Conservation (phyloP, 2,329 filamentous ascomycete species). For the Piedraia hortae region DNA sequence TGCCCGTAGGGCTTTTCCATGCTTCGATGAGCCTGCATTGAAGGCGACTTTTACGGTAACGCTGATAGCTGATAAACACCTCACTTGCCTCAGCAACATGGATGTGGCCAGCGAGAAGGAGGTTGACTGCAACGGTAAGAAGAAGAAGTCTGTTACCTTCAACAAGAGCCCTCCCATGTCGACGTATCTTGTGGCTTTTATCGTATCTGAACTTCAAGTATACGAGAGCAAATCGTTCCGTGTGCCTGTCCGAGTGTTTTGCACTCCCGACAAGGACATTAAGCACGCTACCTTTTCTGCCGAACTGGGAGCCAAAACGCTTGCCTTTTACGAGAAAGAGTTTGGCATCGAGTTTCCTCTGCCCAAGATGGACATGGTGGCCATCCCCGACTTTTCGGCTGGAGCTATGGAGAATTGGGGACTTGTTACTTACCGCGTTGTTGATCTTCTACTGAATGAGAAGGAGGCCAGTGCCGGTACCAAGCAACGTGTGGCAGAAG, state of each 20-base stretch:
- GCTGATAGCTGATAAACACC: slow-evolving; percentile 62
- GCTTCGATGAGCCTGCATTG: slow-evolving; percentile 83
- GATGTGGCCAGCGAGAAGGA: slow-evolving; percentile 60
- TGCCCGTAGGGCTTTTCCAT: slow-evolving; percentile 74
- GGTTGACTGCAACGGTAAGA: slow-evolving; percentile 33
- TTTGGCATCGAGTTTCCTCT: slow-evolving; percentile 70
- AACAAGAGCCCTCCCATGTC: slow-evolving; percentile 86
- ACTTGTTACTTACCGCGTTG: slow-evolving; percentile 77
- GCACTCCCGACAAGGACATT: slow-evolving; percentile 67
- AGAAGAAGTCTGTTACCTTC: slow-evolving; percentile 72
- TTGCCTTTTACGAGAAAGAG: slow-evolving; percentile 85
- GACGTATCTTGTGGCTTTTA: slow-evolving; percentile 81
- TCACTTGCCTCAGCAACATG: slow-evolving; percentile 94
- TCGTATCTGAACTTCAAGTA: slow-evolving; percentile 79
- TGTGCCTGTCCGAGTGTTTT: slow-evolving; percentile 79
- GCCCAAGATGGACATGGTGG: slow-evolving; percentile 90
- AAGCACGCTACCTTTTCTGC: slow-evolving; percentile 78
- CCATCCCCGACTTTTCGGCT: slow-evolving; percentile 82
- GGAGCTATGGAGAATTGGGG: slow-evolving; percentile 99
- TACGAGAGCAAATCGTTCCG: slow-evolving; percentile 82
- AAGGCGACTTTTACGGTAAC: slow-evolving; percentile 86
- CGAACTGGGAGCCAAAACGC: slow-evolving; percentile 63
- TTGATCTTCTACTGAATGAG: slow-evolving; percentile 73
- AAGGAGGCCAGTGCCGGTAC: slow-evolving; percentile 68
- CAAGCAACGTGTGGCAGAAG: slow-evolving; percentile 81